Percentiles rank a stretch among this genome's conserved stretches.
Conservation (phyloP, 148 eudicot species). For the Mesembryanthemum crystallinum region DNA sequence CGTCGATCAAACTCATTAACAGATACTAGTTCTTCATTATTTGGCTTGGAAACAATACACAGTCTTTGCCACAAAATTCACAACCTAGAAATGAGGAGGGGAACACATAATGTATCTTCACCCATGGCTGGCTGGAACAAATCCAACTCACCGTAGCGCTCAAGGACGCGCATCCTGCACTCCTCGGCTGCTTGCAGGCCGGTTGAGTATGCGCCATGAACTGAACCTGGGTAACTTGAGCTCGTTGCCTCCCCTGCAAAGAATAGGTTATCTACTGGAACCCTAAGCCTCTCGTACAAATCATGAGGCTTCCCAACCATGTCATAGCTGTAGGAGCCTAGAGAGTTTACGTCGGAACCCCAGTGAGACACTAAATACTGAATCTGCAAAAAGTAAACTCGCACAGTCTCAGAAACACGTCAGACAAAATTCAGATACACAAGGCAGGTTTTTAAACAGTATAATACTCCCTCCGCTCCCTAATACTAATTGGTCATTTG, state of each 20-base stretch:
- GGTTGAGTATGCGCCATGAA: constrained; percentile 93
- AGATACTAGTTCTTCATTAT: background rate
- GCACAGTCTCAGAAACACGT: background rate
- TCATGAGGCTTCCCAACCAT: constrained; percentile 87
- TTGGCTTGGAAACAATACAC: background rate
- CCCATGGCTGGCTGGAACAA: constrained; percentile 80
- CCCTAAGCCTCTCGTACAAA: constrained; percentile 76
- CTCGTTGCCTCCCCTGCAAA: constrained; percentile 99
- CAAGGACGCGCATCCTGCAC: constrained; percentile 95
- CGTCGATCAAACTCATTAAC: background rate
- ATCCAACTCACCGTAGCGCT: constrained; percentile 82
- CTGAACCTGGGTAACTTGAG: constrained; percentile 74
- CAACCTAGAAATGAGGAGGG: constrained; percentile 82
- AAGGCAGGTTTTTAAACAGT: background rate
- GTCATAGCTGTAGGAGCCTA: constrained; percentile 93
- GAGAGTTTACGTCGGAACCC: constrained; percentile 79
- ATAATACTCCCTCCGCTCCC: too few relatives aligned
- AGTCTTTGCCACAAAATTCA: constrained; percentile 22
- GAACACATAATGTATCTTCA: constrained; percentile 61
- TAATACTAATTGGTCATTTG: too few relatives aligned
- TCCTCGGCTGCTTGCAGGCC: constrained; percentile 94
- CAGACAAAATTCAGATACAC: background rate
- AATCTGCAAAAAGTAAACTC: constrained; percentile 49
- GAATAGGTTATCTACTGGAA: constrained; percentile 90
- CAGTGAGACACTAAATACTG: constrained; percentile 90